Evolutionary conservation across 2,329 filamentous ascomycete species (phyloP).

Genomic region (Coleophoma cylindrospora): DNA sequence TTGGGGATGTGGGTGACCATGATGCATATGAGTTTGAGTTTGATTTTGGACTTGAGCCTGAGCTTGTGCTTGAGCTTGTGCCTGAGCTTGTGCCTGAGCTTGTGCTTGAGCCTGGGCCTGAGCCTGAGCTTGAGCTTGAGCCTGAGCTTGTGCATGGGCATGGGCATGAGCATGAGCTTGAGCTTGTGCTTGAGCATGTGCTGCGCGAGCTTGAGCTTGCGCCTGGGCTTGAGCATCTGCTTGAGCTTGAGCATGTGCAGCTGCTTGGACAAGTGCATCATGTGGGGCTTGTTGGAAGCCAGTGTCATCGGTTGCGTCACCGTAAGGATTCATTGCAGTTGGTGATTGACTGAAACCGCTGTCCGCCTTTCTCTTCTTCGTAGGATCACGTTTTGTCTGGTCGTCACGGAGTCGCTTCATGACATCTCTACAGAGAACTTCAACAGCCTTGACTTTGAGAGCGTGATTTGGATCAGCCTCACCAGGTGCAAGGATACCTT

Average conservation of each 20-base stretch:
- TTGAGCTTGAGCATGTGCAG: constrained; percentile 25
- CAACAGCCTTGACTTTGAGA: constrained; percentile 59
- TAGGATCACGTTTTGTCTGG: constrained; percentile 48
- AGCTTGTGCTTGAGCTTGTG: no score
- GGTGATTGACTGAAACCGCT: constrained; percentile 28
- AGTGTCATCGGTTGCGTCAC: constrained; percentile 16
- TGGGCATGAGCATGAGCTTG: constrained; percentile 11
- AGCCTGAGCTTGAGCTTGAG: constrained; percentile 5
- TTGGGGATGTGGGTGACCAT: constrained; percentile 15
- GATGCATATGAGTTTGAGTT: constrained; percentile 2
- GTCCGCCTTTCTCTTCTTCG: constrained; percentile 33
- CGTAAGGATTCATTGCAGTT: constrained; percentile 16
- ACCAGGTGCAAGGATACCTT: constrained; percentile 44
- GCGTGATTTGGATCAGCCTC: constrained; percentile 46
- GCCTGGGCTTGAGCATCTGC: constrained; percentile 12
- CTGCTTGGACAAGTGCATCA: constrained; percentile 18
- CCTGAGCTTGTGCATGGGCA: constrained; percentile 10
- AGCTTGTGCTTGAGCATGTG: constrained; percentile 9
- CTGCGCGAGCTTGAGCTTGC: constrained; percentile 6
- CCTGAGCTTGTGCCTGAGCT: no score
- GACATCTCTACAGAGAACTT: constrained; percentile 69
- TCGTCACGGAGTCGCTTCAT: constrained; percentile 73
- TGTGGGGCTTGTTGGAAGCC: constrained; percentile 19
- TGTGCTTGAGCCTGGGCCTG: no score
- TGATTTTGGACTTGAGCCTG: constrained; percentile 4